Base-by-base conservation (phyloP, 1,139 yeast species). In the Yamadazyma kanchanaburiensis region DNA sequence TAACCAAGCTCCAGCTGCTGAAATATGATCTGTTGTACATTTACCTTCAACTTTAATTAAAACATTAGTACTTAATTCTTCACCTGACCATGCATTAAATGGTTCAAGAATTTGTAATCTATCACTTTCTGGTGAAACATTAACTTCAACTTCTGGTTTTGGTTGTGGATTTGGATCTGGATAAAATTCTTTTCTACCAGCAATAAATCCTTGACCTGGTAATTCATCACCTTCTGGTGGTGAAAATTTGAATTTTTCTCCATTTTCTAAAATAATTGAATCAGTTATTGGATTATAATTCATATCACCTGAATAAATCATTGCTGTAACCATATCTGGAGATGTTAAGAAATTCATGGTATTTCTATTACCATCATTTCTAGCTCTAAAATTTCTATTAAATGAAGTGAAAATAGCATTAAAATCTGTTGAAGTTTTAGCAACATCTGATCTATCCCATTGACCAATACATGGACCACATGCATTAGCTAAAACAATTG, bases 381-480 rank as follows among this genome's bases (percentile, higher is more conserved):
- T 81, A 22, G 97, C 95, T 54, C 89, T 77, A 72, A 91, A 91
- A 62, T 91, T 91, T 70, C 98, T 80, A 72, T 91, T 91, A 71
- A 88, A 91, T 10, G 96, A 86, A 15, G 97, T 86, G 66, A 91
- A 83, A 39, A 91, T 91, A 32, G 96, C 87, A 53, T 89, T 89
- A 31, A 59, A 60, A 35, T 75, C 80, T 30, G 77, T 70, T 6
- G 83, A 76, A 32, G 74, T 75, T 57, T 82, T 81, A 31, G 81
- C 70, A 30, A 81, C 72, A 39, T 68, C 74, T 11, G 61, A 49
- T 63, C 98, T 80, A 56, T 88, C 96, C 98, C 98, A 91, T 68
- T 91, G 97, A 31, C 98, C 98, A 51, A 91, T 91, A 70, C 98
- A 91, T 42, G 97, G 98, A 36, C 98, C 98, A 70, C 98, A 91